phyloP scores from a whole-genome alignment of 208 protist genomes.

The Phytomonas sp. region DNA sequence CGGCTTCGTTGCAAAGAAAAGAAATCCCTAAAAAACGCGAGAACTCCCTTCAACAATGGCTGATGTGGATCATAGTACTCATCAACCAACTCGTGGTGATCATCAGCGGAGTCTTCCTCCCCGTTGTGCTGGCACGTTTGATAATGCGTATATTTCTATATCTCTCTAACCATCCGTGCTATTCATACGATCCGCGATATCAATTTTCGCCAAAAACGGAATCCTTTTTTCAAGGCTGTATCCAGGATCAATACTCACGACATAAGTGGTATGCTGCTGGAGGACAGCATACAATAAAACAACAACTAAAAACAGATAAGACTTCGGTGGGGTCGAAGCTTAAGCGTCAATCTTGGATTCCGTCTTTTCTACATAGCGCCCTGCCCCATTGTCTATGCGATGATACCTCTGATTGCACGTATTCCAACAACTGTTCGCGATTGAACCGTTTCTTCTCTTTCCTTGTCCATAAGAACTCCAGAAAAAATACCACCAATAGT shows the following conservation, averaged over 20 bases:
- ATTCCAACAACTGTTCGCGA: not conserved
- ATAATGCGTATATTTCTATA: constrained; percentile 22
- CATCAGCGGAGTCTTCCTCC: constrained; percentile 28
- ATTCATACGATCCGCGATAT: constrained; percentile 29
- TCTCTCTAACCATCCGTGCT: constrained; percentile 22
- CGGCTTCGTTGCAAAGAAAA: not conserved
- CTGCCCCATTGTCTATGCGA: not conserved
- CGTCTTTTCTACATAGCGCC: not conserved
- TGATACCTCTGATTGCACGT: not conserved
- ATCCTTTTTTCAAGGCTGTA: too few species aligned
- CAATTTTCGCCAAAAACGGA: not conserved
- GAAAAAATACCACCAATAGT: not conserved
- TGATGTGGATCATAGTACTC: not conserved
- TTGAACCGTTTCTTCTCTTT: not conserved
- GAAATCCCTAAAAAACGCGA: not conserved
- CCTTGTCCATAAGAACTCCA: not conserved
- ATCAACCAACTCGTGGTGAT: constrained; percentile 27
- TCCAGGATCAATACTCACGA: not conserved
- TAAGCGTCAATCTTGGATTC: not conserved
- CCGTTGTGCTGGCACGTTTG: constrained; percentile 22
- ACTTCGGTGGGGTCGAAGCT: not conserved
- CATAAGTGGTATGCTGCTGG: not conserved
- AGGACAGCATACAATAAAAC: not conserved
- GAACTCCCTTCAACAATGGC: not conserved
- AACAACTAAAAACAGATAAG: not conserved